Evolutionary conservation across 129 eudicot species (phyloP).

Genomic region (Rutidosis leptorrhynchoides): DNA sequence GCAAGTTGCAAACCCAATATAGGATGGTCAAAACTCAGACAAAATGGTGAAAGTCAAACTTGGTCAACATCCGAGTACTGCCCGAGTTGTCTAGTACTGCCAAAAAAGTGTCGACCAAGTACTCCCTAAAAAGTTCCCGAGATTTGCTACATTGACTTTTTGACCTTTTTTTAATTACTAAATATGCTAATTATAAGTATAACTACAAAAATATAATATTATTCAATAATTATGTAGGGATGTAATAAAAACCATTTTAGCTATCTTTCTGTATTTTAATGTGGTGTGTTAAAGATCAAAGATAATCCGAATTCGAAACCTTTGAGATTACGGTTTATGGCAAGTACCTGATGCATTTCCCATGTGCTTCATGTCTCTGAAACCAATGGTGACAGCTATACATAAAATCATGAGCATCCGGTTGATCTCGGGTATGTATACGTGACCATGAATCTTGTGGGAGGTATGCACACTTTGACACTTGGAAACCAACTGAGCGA

Average conservation of each 20-base stretch:
- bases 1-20: too few relatives aligned
- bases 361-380: conserved; percentile 86
- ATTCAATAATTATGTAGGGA: not conserved
- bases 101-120: too few relatives aligned
- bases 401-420: conserved; percentile 93
- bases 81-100: too few relatives aligned
- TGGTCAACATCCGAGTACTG: too few relatives aligned
- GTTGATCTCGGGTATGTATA: conserved; percentile 91
- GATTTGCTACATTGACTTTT: too few relatives aligned
- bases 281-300: not conserved
- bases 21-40: not conserved
- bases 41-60: too few relatives aligned
- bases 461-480: conserved; percentile 86
- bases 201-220: not conserved
- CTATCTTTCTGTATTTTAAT: not conserved
- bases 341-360: conserved; percentile 88
- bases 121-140: too few relatives aligned
- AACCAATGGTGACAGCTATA: conserved; percentile 89
- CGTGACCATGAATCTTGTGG: conserved; percentile 85
- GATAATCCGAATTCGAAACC: not conserved
- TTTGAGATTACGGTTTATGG: not conserved
- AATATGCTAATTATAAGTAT: not conserved
- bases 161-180: not conserved
- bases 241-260: not conserved
- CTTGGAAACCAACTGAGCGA: conserved; percentile 96